Evolutionary conservation across 306 rosid species (phyloP).

Genomic region (Prunus mira): DNA sequence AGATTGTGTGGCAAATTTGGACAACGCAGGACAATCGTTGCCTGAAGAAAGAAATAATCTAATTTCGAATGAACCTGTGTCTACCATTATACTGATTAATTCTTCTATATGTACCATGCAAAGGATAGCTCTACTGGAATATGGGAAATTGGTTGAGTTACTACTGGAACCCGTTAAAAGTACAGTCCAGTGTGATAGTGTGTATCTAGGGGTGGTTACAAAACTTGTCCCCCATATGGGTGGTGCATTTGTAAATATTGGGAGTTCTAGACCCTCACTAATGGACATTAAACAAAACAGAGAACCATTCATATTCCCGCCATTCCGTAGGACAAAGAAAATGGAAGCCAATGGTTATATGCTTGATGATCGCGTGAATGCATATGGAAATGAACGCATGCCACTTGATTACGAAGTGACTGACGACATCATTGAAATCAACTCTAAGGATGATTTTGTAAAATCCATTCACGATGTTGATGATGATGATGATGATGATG

Average conservation of each 20-base stretch:
- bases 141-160: conserved; percentile 76
- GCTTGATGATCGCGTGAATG: conserved; percentile 22
- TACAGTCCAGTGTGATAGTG: conserved; percentile 89
- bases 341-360: conserved; percentile 31
- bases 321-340: conserved; percentile 63
- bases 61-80: conserved; percentile 47
- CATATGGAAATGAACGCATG: conserved; percentile 32
- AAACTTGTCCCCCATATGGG: conserved; percentile 96
- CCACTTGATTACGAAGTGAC: conserved; percentile 31
- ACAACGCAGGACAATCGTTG: conserved; percentile 40
- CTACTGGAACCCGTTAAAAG: conserved; percentile 91
- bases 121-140: conserved; percentile 93
- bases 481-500: conserved; percentile 54
- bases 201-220: conserved; percentile 78
- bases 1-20: conserved; percentile 40
- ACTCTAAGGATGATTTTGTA: conserved; percentile 43
- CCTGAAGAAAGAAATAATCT: conserved; percentile 48
- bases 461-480: conserved; percentile 44
- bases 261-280: conserved; percentile 72
- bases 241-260: conserved; percentile 91
- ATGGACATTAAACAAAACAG: conserved; percentile 78
- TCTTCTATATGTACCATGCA: conserved; percentile 98
- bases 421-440: conserved; percentile 35
- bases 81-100: conserved; percentile 73
- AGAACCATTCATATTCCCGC: conserved; percentile 91